These are phyloP conservation scores for Plasmopara viticola DNA, from an alignment of 352 stramenopile genomes.

Conservation along the genomic window DNA sequence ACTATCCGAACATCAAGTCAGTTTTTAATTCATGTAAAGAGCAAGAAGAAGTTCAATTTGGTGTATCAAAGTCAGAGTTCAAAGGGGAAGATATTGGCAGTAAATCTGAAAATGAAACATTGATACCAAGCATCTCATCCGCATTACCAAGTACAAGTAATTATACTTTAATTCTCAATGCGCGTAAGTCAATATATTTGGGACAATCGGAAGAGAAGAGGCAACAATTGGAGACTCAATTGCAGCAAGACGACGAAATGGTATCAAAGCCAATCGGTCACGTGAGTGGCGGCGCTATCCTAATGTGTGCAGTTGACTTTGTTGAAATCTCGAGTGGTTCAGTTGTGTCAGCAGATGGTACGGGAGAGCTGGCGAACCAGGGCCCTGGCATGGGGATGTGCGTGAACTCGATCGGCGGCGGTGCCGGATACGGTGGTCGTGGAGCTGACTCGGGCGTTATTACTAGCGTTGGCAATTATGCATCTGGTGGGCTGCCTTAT, in stretches of 20 bases:
- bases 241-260: conserved; percentile 18
- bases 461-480: conserved; percentile 47
- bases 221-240: conserved; percentile 17
- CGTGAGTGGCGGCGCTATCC: conserved; percentile 48
- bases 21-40: conserved; percentile 48
- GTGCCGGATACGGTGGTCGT: conserved; percentile 60
- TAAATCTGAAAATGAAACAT: conserved; percentile 2
- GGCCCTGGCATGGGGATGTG: conserved; percentile 55
- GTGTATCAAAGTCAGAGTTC: conserved; percentile 12
- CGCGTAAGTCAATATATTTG: conserved; percentile 45
- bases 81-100: conserved; percentile 4
- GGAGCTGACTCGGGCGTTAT: conserved; percentile 64
- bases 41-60: conserved; percentile 24
- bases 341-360: conserved; percentile 50
- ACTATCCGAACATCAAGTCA: conserved; percentile 34
- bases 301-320: conserved; percentile 47
- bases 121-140: conserved; percentile 19
- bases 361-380: conserved; percentile 57
- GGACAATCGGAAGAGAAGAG: conserved; percentile 28
- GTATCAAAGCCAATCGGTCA: conserved; percentile 16
- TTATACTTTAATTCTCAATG: conserved; percentile 57
- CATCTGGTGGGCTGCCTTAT: conserved; percentile 57
- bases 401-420: conserved; percentile 48
- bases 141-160: conserved; percentile 29
- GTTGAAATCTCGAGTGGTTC: conserved; percentile 41